Conservation (phyloP, 495 filamentous ascomycete genomes). For the Pyrenopolyporus hunteri region DNA sequence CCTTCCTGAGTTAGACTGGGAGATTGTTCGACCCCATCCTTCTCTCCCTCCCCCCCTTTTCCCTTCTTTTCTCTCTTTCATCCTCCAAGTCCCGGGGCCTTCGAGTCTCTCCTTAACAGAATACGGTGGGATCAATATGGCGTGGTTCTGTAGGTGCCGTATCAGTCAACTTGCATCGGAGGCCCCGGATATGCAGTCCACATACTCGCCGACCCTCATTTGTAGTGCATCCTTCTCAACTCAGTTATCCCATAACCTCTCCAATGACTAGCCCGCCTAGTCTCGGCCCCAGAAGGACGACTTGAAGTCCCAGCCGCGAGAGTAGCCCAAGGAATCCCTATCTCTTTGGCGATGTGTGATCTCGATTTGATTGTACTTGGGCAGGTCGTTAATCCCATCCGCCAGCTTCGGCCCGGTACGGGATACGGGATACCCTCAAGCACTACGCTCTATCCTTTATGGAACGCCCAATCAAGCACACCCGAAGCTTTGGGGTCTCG, state of each 20-base stretch:
- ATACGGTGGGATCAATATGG: not conserved
- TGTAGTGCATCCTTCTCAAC: constrained; percentile 6
- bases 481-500: not conserved
- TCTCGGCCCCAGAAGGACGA: not conserved
- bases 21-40: not conserved
- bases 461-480: not conserved
- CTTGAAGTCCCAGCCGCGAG: not conserved
- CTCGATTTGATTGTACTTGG: not conserved
- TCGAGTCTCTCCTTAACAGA: not conserved
- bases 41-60: not conserved
- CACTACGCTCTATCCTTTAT: not conserved
- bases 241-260: constrained; percentile 10
- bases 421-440: not conserved
- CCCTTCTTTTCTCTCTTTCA: not conserved
- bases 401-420: not conserved
- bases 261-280: constrained; percentile 7
- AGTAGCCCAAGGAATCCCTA: not conserved
- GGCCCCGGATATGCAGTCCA: constrained; percentile 19
- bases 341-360: not conserved
- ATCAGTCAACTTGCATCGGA: constrained; percentile 28
- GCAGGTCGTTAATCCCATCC: not conserved
- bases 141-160: constrained; percentile 2
- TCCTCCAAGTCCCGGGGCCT: not conserved
- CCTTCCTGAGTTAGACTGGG: not conserved
- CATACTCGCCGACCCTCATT: constrained; percentile 8